Evolutionary conservation across 164 flowering plant genomes (phyloP).

Genomic region (Euptelea pleiosperma): DNA sequence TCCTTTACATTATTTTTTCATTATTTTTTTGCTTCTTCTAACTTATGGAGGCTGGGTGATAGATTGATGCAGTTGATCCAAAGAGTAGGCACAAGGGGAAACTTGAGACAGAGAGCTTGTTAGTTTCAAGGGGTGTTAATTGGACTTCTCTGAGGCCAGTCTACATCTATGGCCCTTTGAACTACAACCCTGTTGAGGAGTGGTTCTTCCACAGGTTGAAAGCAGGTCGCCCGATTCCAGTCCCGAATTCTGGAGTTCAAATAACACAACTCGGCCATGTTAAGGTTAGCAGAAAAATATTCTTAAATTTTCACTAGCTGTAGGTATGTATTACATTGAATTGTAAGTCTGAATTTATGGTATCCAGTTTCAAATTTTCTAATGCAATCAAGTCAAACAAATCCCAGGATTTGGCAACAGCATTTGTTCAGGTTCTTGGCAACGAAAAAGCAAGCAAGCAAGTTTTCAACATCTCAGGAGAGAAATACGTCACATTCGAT

Average conservation of each 20-base stretch:
- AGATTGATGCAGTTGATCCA: constrained; percentile 95
- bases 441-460: constrained; percentile 86
- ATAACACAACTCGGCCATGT: constrained; percentile 94
- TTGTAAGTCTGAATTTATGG: too few relatives aligned
- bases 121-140: constrained; percentile 63
- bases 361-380: too few relatives aligned
- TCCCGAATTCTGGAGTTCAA: constrained; percentile 85
- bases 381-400: neutral
- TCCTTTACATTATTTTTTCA: neutral
- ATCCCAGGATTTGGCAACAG: constrained; percentile 83
- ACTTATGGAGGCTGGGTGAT: constrained; percentile 10
- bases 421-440: constrained; percentile 79
- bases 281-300: constrained; percentile 67
- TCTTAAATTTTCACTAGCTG: too few relatives aligned
- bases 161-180: constrained; percentile 92
- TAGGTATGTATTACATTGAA: too few relatives aligned
- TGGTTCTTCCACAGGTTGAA: constrained; percentile 98
- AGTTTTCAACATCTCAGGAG: constrained; percentile 92
- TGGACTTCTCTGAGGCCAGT: constrained; percentile 97
- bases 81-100: constrained; percentile 99
- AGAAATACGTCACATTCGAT: constrained; percentile 88
- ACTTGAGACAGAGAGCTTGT: constrained; percentile 85
- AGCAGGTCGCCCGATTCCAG: constrained; percentile 97
- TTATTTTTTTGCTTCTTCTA: neutral
- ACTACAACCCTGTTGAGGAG: constrained; percentile 97